Percentiles rank a stretch among this genome's conserved stretches.
Evolutionary conservation across 306 rosid genomes (phyloP).

Genomic region (Citrullus mucosospermus): DNA sequence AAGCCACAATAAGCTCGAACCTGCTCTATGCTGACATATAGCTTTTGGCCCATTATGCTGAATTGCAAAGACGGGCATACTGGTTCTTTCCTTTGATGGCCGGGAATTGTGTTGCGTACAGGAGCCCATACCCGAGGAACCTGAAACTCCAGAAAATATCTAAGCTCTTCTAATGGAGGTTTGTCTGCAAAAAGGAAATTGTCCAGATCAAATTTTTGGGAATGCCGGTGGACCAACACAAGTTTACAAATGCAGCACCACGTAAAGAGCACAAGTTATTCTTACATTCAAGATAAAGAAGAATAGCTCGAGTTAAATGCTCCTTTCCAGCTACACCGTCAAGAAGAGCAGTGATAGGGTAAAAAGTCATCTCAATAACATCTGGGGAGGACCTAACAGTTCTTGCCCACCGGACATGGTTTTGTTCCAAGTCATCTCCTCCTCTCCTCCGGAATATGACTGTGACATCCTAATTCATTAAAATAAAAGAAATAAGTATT

Average conservation of each 20-base stretch:
- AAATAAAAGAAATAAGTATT: neutral
- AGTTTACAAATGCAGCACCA: neutral
- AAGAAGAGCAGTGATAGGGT: slow-evolving; percentile 55
- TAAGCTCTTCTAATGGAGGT: slow-evolving; percentile 88
- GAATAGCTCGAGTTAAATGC: slow-evolving; percentile 52
- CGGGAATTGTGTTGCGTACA: slow-evolving; percentile 41
- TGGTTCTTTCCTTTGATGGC: slow-evolving; percentile 90
- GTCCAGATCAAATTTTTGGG: neutral
- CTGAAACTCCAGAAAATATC: slow-evolving; percentile 89
- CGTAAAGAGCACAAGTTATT: neutral
- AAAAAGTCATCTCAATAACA: slow-evolving; percentile 60
- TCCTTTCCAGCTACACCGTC: slow-evolving; percentile 49
- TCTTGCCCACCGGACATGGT: slow-evolving; percentile 50
- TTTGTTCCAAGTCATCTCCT: slow-evolving; percentile 81
- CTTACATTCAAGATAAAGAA: slow-evolving; percentile 86
- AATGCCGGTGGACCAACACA: neutral
- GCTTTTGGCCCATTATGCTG: slow-evolving; percentile 95
- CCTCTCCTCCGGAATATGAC: slow-evolving; percentile 86
- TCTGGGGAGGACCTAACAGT: slow-evolving; percentile 58
- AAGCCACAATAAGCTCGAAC: slow-evolving; percentile 18
- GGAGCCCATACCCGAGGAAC: slow-evolving; percentile 85
- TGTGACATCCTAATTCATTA: slow-evolving; percentile 52
- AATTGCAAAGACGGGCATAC: slow-evolving; percentile 90
- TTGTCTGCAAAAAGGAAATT: slow-evolving; percentile 41
- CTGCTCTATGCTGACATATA: slow-evolving; percentile 88